Evolutionary conservation across 805 yeast species (phyloP).

Genomic region (Cephaloascus albidus): DNA sequence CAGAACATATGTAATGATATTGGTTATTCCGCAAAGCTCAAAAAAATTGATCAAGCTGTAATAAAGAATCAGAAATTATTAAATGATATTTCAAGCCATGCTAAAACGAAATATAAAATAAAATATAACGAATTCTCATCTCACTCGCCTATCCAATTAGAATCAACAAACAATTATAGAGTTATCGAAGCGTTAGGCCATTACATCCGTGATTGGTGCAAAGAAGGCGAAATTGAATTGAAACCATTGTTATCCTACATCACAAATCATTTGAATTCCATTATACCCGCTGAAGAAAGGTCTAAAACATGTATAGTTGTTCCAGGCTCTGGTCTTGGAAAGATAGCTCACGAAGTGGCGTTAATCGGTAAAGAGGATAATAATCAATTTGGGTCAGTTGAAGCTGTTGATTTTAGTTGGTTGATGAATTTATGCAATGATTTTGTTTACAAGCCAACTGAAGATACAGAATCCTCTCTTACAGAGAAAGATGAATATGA

Average conservation of each 20-base stretch:
- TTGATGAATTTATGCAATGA: constrained; percentile 66
- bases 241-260: constrained; percentile 47
- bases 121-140: constrained; percentile 21
- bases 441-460: constrained; percentile 37
- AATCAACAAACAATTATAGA: constrained; percentile 20
- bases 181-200: constrained; percentile 71
- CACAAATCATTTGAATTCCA: constrained; percentile 23
- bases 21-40: constrained; percentile 47
- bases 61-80: constrained; percentile 38
- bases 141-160: neutral
- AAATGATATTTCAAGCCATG: constrained; percentile 31
- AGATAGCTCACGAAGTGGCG: constrained; percentile 60
- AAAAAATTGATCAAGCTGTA: constrained; percentile 36
- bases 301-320: constrained; percentile 45
- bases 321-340: constrained; percentile 87
- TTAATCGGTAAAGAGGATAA: constrained; percentile 11
- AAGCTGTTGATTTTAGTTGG: constrained; percentile 69
- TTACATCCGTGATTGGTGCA: constrained; percentile 71
- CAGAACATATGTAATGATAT: constrained; percentile 42
- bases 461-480: neutral
- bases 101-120: constrained; percentile 35
- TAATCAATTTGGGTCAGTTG: constrained; percentile 38
- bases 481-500: constrained; percentile 4
- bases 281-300: constrained; percentile 17
- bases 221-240: constrained; percentile 36